These are phyloP conservation scores for Cephaloascus fragrans DNA, from an alignment of 805 yeast species.

Conservation along the genomic window DNA sequence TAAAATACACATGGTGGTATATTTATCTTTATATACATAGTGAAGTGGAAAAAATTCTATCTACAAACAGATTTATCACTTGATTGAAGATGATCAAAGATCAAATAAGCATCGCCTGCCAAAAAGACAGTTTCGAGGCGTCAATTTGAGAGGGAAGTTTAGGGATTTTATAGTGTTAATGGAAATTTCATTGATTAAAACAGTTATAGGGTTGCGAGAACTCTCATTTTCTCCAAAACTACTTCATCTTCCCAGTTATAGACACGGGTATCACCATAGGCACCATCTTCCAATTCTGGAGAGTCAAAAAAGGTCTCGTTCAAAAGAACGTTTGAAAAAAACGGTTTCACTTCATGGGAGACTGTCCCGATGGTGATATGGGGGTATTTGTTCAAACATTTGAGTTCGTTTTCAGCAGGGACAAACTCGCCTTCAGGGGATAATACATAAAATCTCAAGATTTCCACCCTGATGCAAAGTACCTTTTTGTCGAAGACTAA, in stretches of 20 bases:
- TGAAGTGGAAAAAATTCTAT: too few relatives aligned
- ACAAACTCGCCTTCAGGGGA: slow-evolving; percentile 1
- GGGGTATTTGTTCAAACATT: slow-evolving; percentile 31
- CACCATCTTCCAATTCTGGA: neutral
- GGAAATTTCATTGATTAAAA: too few relatives aligned
- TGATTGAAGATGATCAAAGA: too few relatives aligned
- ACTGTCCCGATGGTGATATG: slow-evolving; percentile 73
- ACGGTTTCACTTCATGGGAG: slow-evolving; percentile 32
- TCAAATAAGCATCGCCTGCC: too few relatives aligned
- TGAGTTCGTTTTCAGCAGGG: slow-evolving; percentile 6
- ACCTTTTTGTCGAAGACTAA: slow-evolving; percentile 42
- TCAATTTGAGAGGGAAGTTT: too few relatives aligned
- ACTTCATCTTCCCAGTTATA: slow-evolving; percentile 1
- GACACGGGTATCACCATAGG: neutral
- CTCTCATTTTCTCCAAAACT: neutral
- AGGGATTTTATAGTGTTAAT: too few relatives aligned
- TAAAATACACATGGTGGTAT: too few relatives aligned
- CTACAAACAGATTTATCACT: too few relatives aligned
- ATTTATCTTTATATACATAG: too few relatives aligned
- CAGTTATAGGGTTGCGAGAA: too few relatives aligned
- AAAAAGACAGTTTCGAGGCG: too few relatives aligned
- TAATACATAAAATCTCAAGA: slow-evolving; percentile 6
- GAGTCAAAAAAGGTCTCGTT: neutral
- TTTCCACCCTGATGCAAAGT: slow-evolving; percentile 43
- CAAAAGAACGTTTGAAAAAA: slow-evolving; percentile 38